Base-by-base conservation (phyloP, 371 early-diverging fungal species). In the Blakeslea trispora region DNA sequence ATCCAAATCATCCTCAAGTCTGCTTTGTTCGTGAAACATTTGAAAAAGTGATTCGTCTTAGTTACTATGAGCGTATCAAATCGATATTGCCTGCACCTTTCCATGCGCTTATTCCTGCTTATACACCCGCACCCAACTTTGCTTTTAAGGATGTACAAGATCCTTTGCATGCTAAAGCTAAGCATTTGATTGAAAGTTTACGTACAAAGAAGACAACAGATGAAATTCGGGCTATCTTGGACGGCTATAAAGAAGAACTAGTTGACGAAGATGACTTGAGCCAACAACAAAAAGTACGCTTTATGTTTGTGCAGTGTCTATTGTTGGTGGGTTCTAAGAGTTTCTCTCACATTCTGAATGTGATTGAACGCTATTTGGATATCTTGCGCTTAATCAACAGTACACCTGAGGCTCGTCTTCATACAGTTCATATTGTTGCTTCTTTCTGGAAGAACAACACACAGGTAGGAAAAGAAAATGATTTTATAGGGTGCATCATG, bases 281-380 rank as follows among this genome's bases (percentile, higher is more conserved):
- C 34, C 68, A 67, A 5, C 50, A 57, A 10, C 69, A 74, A 52
- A 79, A 85, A 21, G 83, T 79, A 19, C 84, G 84, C 35, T 88
- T 94, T 18, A 73, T 91, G 34, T 84, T 95, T 54, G 69, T 92
- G 1, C 89, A 94, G 62, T 89, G 87, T 55, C 79, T 95, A 43
- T 74, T 95, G 55, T 74, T 91, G 49, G 75, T 91, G 21, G 96
- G 96, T 22, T 87, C 89, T 72, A 96, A 96, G 72, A 91, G 91
- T 69, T 95, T 97, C 79, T 90, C 90, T 43, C 98, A 97, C 66
- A 82, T 92, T 41, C 66, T 96, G 60, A 94, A 91, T 62, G 89
- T 93, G 8, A 84, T 95, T 37, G 98, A 97, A 62, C 76, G 90
- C 49, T 90, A 91, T 62, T 65, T 91, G 46, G 71, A 79, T 17